Evolutionary conservation across 2,329 filamentous ascomycete species (phyloP).

Genomic region (Penicillium corylophilum): DNA sequence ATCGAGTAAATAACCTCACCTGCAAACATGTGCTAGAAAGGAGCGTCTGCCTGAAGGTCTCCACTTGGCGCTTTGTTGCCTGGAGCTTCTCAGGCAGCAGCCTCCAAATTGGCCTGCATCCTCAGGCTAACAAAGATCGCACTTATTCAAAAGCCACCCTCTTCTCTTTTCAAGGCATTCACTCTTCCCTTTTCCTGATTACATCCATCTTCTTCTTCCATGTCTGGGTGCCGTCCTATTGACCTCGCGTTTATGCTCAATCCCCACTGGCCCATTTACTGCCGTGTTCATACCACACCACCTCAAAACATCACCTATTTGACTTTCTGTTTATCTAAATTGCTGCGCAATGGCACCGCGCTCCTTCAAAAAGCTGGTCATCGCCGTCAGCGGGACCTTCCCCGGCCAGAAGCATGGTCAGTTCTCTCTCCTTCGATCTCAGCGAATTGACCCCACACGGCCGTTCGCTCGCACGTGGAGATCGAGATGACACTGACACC

Average conservation of each 20-base stretch:
- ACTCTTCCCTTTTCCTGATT: background rate
- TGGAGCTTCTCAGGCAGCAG: constrained; percentile 13
- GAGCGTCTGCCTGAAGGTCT: background rate
- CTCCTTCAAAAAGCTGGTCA: constrained; percentile 33
- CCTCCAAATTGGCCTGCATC: constrained; percentile 3
- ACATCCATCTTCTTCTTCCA: background rate
- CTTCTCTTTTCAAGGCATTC: background rate
- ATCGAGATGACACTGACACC: constrained; percentile 11
- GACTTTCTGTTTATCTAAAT: background rate
- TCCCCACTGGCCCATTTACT: background rate
- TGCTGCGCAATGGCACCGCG: constrained; percentile 21
- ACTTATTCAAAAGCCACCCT: constrained; percentile 1
- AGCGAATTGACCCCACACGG: constrained; percentile 4
- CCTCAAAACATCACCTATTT: background rate
- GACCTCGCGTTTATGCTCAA: background rate
- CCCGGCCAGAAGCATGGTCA: constrained; percentile 52
- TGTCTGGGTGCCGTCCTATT: background rate
- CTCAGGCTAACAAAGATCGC: constrained; percentile 1
- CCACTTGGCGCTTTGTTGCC: constrained; percentile 13
- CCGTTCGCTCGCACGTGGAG: constrained; percentile 8
- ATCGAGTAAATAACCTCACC: too few species aligned
- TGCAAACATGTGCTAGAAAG: too few species aligned
- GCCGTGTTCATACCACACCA: background rate
- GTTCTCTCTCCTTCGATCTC: constrained; percentile 2
- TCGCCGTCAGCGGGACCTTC: constrained; percentile 64